Base-by-base conservation (phyloP, 108 stramenopile species). In the Skeletonema tropicum region DNA sequence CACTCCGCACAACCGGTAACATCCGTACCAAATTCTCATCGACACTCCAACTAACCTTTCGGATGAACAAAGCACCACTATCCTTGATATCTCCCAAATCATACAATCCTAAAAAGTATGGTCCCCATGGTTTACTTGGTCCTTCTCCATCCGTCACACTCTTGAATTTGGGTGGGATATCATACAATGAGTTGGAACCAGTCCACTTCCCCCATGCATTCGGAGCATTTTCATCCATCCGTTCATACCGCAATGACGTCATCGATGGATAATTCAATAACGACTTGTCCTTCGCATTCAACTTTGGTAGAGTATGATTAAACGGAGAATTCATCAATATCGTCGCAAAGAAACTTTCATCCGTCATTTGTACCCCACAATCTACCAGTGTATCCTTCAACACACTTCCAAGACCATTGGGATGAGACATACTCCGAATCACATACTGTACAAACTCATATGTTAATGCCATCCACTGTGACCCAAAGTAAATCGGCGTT, bases 201-300 rank as follows among this genome's bases (percentile, higher is more conserved):
- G 59, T 48, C 80, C 72, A 80, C 71, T 85, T 36, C 23, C 65
- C 49, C 90, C 90, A 83, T n/a, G 93, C 85, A 48, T 83, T 82
- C 13, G 92, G 93, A 29, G 70, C 64, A 70, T 94, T 91, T 58
- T 96, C 93, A 73, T 96, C 95, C 95, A 96, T 96, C 14, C 95
- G 90, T 78, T 96, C 95, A 76, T 93, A 96, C 30, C 95, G 85
- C 36, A 91, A 69, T 38, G 85, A 75, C 25, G 72, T 59, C 81
- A 93, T 85, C 13, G 66, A 52, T 39, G 84, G 82, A 49, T 48
- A 73, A 15, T 41, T 63, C n/a, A 60, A 36, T 38, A 85, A 58
- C 19, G 82, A 63, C 21, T 23, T 55, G 21, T 85, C 85, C 1
- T 85, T 64, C 3, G 67, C 62, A 25, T 74, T 63, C 25, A 88